Percentiles rank a stretch among this genome's conserved stretches.
Conservation (phyloP, 2,329 filamentous ascomycete genomes). For the Pyrenophora tritici-repentis region DNA sequence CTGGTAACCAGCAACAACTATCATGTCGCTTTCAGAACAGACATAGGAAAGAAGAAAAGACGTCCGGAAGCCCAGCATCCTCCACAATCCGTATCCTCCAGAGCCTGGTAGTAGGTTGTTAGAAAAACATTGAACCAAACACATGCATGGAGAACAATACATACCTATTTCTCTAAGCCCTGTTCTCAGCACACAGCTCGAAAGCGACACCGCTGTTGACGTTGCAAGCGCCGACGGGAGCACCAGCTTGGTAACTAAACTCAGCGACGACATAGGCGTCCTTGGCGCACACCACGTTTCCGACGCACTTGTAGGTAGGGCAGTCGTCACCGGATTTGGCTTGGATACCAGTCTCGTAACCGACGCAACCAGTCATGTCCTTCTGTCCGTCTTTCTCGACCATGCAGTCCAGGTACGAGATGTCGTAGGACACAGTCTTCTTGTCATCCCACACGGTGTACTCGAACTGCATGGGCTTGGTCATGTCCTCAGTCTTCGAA, state of each 20-base stretch:
- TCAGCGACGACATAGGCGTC: conserved; percentile 17
- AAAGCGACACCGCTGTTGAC: conserved; percentile 17
- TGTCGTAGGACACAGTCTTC: conserved; percentile 18
- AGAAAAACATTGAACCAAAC: not conserved
- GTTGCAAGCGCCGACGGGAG: conserved; percentile 16
- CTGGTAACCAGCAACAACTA: not conserved
- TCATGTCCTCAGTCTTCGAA: conserved; percentile 6
- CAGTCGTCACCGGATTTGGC: conserved; percentile 10
- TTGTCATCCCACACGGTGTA: conserved; percentile 17
- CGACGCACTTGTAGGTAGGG: conserved; percentile 9
- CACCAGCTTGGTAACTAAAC: conserved; percentile 13
- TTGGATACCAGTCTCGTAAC: conserved; percentile 22
- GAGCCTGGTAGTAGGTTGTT: not conserved
- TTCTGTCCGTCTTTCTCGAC: conserved; percentile 8
- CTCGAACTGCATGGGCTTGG: conserved; percentile 21
- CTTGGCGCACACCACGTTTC: conserved; percentile 12
- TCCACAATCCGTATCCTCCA: not conserved
- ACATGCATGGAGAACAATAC: not conserved
- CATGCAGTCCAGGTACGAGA: conserved; percentile 23
- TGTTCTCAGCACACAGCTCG: conserved; percentile 20
- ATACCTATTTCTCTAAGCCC: not conserved
- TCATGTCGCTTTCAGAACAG: not conserved
- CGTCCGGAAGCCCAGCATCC: too few species aligned
- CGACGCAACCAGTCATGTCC: conserved; percentile 14
- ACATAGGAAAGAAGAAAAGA: not conserved